Evolutionary conservation across 163 green algal species (phyloP), one percentile per base, ranked within the genome.

Genomic region (Chloroidium sp.): DNA sequence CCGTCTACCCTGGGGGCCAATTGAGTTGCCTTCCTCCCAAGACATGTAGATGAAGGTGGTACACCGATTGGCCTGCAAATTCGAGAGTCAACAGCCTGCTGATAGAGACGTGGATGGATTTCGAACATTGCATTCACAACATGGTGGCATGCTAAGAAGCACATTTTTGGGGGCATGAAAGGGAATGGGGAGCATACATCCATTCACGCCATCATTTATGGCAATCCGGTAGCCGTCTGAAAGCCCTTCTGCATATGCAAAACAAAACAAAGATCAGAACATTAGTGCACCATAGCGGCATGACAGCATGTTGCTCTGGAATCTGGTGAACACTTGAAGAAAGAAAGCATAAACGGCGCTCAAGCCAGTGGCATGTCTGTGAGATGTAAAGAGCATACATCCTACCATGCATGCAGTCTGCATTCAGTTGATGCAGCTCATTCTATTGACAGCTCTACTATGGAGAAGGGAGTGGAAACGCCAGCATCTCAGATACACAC

Each of bases 121-220:
- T 36, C 36, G 36, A 36, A 36, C 36, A 36, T 36, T 36, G 36
- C 36, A 36, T 36, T 36, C 36, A 36, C 36, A 36, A 36, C 36
- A 36, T 36, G 36, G 36, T 36, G 36, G 36, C 36, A 36, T 36
- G 36, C 36, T 36, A 36, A 36, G 36, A 36, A 36, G 36, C 36
- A 36, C 36, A 36, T 36, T 36, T 36, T 36, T 36, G 36, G 36
- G 36, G 36, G 36, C 36, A 36, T 77, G 2, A 62, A 14, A 12
- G 14, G 59, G 78, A 57, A 1, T 12, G 59, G 10, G 4, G 57
- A 6, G 69, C 89, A 93, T 78, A 92, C 91, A 96, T 82, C 92
- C 95, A 68, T 95, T 79, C 2, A 87, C 87, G 6, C 95, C 95
- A 81, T 98, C 94, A 80, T 98, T 98, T 82, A 98, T 89, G 1